These are phyloP conservation scores for Graphilbum fragrans DNA, from an alignment of 2,329 filamentous ascomycete genomes.

Conservation along the genomic window DNA sequence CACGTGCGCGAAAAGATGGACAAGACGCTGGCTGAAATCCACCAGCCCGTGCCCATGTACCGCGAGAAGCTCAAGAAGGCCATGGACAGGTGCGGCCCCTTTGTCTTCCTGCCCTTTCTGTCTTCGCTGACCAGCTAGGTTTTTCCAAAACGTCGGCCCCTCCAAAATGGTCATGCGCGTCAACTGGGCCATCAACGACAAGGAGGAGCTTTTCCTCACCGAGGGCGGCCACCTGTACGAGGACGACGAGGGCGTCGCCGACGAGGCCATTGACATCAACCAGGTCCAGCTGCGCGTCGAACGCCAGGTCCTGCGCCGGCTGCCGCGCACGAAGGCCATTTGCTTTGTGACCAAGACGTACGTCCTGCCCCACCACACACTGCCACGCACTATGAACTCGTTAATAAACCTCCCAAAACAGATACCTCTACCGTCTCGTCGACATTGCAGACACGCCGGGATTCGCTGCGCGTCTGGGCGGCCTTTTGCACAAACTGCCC, in stretches of 20 bases:
- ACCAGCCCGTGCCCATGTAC: background rate
- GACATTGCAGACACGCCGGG: background rate
- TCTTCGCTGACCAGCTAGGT: background rate
- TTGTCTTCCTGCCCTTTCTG: too few species aligned
- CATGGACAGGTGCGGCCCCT: background rate
- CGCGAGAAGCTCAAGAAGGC: background rate
- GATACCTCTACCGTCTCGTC: background rate
- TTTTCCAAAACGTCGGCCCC: background rate
- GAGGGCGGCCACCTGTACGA: slow-evolving; percentile 1
- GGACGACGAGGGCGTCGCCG: background rate
- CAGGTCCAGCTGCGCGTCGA: background rate
- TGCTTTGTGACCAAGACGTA: background rate
- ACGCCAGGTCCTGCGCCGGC: background rate
- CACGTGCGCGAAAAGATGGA: background rate
- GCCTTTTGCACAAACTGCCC: background rate
- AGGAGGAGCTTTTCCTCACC: background rate
- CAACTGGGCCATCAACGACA: slow-evolving; percentile 1
- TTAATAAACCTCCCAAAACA: background rate
- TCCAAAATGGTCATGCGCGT: background rate
- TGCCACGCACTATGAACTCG: too few species aligned
- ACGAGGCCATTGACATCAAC: background rate
- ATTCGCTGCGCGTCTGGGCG: background rate
- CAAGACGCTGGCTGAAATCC: background rate
- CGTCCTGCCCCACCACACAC: too few species aligned
- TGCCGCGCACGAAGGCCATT: background rate